These are phyloP conservation scores for Panaeolus cyanescens DNA, from an alignment of 768 basidiomycete genomes.

Conservation along the genomic window DNA sequence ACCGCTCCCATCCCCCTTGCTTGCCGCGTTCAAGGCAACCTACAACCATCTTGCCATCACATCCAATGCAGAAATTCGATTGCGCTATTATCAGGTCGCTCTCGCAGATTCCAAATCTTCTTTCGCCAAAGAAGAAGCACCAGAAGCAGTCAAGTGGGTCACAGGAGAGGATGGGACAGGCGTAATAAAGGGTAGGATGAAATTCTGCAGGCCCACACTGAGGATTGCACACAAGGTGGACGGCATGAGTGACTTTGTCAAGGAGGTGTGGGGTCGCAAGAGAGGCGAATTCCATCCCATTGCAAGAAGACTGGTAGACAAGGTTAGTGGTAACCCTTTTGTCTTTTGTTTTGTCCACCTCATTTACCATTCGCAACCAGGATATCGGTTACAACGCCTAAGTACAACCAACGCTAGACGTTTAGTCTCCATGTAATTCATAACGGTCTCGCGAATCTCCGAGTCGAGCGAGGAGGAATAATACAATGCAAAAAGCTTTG, in stretches of 20 bases:
- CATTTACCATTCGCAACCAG: not conserved
- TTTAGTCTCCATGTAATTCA: too few species aligned
- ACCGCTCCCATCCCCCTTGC: slow-evolving; percentile 59
- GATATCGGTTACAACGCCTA: not conserved
- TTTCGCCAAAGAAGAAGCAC: slow-evolving; percentile 53
- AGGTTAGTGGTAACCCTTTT: slow-evolving; percentile 41
- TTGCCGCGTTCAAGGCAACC: slow-evolving; percentile 62
- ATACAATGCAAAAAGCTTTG: not conserved
- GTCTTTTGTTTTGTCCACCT: not conserved
- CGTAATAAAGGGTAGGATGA: slow-evolving; percentile 78
- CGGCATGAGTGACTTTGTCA: slow-evolving; percentile 42
- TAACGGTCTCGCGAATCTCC: too few species aligned
- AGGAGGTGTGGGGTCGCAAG: slow-evolving; percentile 45
- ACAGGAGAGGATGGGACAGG: slow-evolving; percentile 62
- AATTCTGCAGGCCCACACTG: slow-evolving; percentile 78
- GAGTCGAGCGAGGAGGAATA: too few species aligned
- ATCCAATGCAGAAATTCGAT: slow-evolving; percentile 74
- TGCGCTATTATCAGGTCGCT: slow-evolving; percentile 77
- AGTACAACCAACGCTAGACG: not conserved
- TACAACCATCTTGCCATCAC: slow-evolving; percentile 45
- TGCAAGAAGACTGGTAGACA: slow-evolving; percentile 72
- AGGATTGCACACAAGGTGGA: slow-evolving; percentile 56
- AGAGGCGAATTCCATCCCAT: slow-evolving; percentile 74
- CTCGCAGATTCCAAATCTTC: slow-evolving; percentile 48
- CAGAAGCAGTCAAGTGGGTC: slow-evolving; percentile 66